These are phyloP conservation scores for Tricholoma matsutake DNA, from an alignment of 768 basidiomycete species.

Conservation along the genomic window DNA sequence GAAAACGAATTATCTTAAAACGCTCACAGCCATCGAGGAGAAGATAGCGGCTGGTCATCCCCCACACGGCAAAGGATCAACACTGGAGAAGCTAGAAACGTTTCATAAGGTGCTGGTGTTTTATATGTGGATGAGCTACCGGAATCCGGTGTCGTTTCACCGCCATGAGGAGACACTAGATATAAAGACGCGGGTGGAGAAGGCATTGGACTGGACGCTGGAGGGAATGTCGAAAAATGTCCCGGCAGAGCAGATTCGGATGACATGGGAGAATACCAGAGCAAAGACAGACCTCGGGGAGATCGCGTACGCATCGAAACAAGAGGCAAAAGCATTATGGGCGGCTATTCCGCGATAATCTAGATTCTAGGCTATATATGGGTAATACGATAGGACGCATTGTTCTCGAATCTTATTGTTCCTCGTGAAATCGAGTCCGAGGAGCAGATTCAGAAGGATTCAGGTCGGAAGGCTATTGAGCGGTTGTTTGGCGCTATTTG, in stretches of 20 bases:
- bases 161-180: slow-evolving; percentile 46
- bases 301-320: slow-evolving; percentile 6
- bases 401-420: background rate
- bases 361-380: background rate
- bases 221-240: slow-evolving; percentile 33
- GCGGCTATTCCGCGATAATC: background rate
- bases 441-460: too few species aligned
- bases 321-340: background rate
- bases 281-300: background rate
- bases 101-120: slow-evolving; percentile 73
- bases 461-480: background rate
- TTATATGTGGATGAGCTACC: slow-evolving; percentile 84
- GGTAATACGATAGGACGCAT: too few species aligned
- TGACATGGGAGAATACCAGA: background rate
- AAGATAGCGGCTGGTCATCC: slow-evolving; percentile 23
- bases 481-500: background rate
- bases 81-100: slow-evolving; percentile 51
- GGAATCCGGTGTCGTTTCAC: slow-evolving; percentile 64
- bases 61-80: slow-evolving; percentile 8
- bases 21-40: slow-evolving; percentile 40
- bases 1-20: slow-evolving; percentile 34
- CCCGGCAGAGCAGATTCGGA: background rate
- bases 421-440: background rate
- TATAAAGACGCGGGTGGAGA: slow-evolving; percentile 63
- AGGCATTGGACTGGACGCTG: slow-evolving; percentile 63